Conservation (phyloP, 2,329 filamentous ascomycete species). For the Diaporthe velutina region DNA sequence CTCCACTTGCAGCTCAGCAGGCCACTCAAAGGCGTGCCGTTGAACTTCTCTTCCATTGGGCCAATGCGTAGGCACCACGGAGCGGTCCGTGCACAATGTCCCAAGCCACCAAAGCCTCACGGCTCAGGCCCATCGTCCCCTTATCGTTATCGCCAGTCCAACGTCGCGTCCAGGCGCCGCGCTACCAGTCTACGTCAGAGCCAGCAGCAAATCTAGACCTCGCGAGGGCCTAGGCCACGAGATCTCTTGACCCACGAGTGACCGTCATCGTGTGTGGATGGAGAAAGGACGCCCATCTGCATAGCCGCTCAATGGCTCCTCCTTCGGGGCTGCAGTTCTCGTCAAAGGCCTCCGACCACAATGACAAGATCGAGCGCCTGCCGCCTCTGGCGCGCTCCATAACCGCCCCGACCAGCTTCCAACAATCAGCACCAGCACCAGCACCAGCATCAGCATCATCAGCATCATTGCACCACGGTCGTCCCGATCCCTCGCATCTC, state of each 20-base stretch:
- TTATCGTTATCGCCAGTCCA: constrained; percentile 22
- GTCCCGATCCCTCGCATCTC: constrained; percentile 75
- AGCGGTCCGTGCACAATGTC: neutral
- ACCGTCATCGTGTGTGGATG: constrained; percentile 24
- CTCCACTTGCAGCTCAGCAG: neutral
- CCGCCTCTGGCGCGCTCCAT: constrained; percentile 54
- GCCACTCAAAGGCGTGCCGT: neutral
- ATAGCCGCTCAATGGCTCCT: constrained; percentile 46
- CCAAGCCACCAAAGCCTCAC: neutral
- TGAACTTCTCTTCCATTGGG: neutral
- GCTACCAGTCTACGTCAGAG: constrained; percentile 23
- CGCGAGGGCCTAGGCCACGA: neutral
- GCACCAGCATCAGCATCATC: constrained; percentile 1
- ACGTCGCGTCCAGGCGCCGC: constrained; percentile 17
- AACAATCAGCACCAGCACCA: neutral
- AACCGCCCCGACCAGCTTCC: constrained; percentile 53
- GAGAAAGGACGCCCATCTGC: constrained; percentile 23
- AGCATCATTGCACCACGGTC: constrained; percentile 46
- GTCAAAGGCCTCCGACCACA: constrained; percentile 45
- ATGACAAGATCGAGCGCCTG: constrained; percentile 40
- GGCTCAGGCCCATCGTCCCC: neutral
- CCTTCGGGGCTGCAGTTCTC: constrained; percentile 47
- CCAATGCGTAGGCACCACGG: neutral
- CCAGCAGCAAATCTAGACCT: neutral
- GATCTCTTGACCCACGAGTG: neutral